Base-by-base conservation (phyloP, 140 eudicot genomes). In the Flaveria floridana region DNA sequence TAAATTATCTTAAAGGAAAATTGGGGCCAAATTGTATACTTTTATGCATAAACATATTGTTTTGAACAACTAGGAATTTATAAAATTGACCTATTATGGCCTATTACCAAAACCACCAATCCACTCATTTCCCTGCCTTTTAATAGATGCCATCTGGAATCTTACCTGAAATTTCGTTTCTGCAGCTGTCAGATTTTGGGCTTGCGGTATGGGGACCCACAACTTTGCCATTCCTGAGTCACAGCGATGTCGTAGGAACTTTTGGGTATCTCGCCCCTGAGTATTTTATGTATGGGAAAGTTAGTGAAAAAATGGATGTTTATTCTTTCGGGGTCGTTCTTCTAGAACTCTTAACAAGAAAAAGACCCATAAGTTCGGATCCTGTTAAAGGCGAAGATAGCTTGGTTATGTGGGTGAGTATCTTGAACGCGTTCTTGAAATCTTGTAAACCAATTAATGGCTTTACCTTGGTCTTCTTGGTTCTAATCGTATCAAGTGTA, bases 231-330 rank as follows among this genome's bases (percentile, higher is more conserved):
- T 88, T 75, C 76, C 12, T 82, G 74, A 94, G 87, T 42, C 80
- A 94, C 47, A 78, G 83, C 2, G 92, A 94, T 74, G 96, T 94
- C 11, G 89, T 94, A 4, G 99, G 99, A 67, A 94, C 99, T 3
- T 94, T 94, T 7, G 99, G 99, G 44, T 94, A 94, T 79, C 95
- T 94, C 2, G 99, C 99, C n/a, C 99, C 99, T 0, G 99, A 94
- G 82, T 94, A 94, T 80, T 91, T 94, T 62, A 94, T 94, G 99
- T 94, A 94, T 21, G 99, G 99, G 12, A 94, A 91, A 87, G 95
- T 94, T 21, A 88, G 96, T 75, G 95, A 91, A 73, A 94, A 94
- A 77, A 80, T 94, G 1, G 99, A 94, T 74, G 97, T 94, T 25
- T 94, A 88, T 78, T 89, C 99, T 34, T 94, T 85, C 13, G 99